phyloP scores from a whole-genome alignment of 140 eudicot species.

The Stevia rebaudiana region DNA sequence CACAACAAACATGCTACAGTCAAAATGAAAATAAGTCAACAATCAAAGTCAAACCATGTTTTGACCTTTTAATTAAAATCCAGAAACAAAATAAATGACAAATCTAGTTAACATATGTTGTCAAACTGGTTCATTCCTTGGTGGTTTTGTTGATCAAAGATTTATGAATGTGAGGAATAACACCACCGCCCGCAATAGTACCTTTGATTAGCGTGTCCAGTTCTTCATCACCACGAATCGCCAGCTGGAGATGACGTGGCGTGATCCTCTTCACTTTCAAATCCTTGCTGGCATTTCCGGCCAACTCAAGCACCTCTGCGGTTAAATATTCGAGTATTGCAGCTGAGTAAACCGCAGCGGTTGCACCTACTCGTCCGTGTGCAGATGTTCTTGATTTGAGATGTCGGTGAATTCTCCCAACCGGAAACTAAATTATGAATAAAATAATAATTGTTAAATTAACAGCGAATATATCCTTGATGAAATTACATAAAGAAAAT shows the following conservation, averaged over 20 bases:
- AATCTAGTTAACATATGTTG: not conserved
- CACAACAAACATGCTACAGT: slow-evolving; percentile 20
- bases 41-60: not conserved
- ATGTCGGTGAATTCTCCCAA: slow-evolving; percentile 55
- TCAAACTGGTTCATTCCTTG: slow-evolving; percentile 35
- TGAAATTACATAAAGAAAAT: too few relatives aligned
- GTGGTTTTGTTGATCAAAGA: slow-evolving; percentile 63
- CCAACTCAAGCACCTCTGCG: slow-evolving; percentile 65
- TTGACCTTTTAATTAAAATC: not conserved
- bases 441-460: too few relatives aligned
- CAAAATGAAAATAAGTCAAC: slow-evolving; percentile 20
- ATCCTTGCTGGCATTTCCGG: slow-evolving; percentile 67
- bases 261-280: slow-evolving; percentile 62
- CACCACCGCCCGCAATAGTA: slow-evolving; percentile 66
- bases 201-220: slow-evolving; percentile 61
- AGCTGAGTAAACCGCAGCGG: slow-evolving; percentile 56
- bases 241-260: slow-evolving; percentile 57
- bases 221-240: slow-evolving; percentile 61
- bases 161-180: slow-evolving; percentile 61
- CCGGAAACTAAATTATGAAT: slow-evolving; percentile 40
- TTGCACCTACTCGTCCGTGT: slow-evolving; percentile 55
- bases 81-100: slow-evolving; percentile 8
- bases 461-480: too few relatives aligned
- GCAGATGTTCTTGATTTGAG: slow-evolving; percentile 43
- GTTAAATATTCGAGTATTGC: slow-evolving; percentile 52